A percentile compares a stretch with the other conserved stretches of the same genome.
phyloP scores from a whole-genome alignment of 352 stramenopile genomes.

The Peronospora farinosa region DNA sequence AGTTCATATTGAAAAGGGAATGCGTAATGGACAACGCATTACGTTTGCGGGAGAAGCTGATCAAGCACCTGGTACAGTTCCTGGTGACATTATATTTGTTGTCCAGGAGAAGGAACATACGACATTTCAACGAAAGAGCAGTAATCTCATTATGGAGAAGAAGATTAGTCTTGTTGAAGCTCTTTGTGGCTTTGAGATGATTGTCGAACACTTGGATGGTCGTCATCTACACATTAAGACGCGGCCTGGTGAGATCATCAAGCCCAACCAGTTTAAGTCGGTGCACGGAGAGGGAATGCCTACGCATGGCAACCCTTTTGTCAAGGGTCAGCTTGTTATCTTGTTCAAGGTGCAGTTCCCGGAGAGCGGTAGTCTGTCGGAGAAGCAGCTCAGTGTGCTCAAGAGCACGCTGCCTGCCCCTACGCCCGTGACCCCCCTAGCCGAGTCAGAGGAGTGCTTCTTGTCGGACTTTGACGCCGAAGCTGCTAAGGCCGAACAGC shows the following conservation, averaged over 20 bases:
- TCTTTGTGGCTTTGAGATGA: conserved; percentile 87
- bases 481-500: conserved; percentile 75
- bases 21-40: conserved; percentile 96
- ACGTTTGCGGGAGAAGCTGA: conserved; percentile 95
- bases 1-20: conserved; percentile 97
- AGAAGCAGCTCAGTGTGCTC: conserved; percentile 77
- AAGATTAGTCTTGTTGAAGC: conserved; percentile 93
- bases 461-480: conserved; percentile 91
- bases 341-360: conserved; percentile 97
- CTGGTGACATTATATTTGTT: conserved; percentile 96
- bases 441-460: conserved; percentile 75
- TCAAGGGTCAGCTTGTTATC: conserved; percentile 97
- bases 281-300: conserved; percentile 97
- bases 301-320: conserved; percentile 95
- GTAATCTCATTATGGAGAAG: conserved; percentile 95
- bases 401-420: conserved; percentile 52
- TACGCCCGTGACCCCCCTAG: conserved; percentile 38
- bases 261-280: conserved; percentile 90
- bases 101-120: conserved; percentile 96
- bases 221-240: conserved; percentile 90
- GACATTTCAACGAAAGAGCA: conserved; percentile 94
- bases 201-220: conserved; percentile 90
- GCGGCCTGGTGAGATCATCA: conserved; percentile 89
- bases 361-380: conserved; percentile 78
- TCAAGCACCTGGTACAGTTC: conserved; percentile 88